Base-by-base conservation (phyloP, 176 grass and related monocot genomes). In the Coix lacrymajobi region DNA sequence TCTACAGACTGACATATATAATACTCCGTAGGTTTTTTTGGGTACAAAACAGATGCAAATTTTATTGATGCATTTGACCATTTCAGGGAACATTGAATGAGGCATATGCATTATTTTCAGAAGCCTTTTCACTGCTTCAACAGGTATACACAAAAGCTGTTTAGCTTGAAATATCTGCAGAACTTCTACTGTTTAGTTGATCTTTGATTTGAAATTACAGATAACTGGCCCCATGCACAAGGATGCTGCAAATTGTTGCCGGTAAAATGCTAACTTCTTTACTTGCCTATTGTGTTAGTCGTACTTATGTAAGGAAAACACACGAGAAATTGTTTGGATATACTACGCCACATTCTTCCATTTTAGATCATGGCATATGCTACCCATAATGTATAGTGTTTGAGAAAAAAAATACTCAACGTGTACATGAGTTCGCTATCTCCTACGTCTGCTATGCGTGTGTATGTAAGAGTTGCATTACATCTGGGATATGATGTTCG, bases 121-220 rank as follows among this genome's bases (percentile, higher is more conserved):
- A 99, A 94, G 89, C 96, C 66, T 96, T 99, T 85, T 93, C 96
- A 7, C 79, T 99, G 61, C 96, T 99, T 89, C 96, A 99, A 78
- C 96, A 99, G 82, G 96, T 99, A 92, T 11, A 30, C 44, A 70
- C 25, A 61, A 52, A 68, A 34, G 4, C 11, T 86, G 52, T 67
- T 69, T 63, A 75, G 6, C 37, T 73, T 78, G 46, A 29, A 8
- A 71, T 36, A 82, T 90, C 32, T 36, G 71, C 56, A 71, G 24
- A 78, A 56, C 49, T 33, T 56, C 73, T 72, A 75, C 73, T 72
- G 70, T 69, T 81, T 72, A 73, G 56, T 22, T 85, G 30, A 87
- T 73, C 66, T 52, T 82, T 84, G 32, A 75, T 45, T 80, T 77
- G n/a, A 73, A 83, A 78, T 82, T 80, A 77, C 86, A 99, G 96